phyloP scores from a whole-genome alignment of 352 stramenopile species.

The Globisporangium iwayamae region DNA sequence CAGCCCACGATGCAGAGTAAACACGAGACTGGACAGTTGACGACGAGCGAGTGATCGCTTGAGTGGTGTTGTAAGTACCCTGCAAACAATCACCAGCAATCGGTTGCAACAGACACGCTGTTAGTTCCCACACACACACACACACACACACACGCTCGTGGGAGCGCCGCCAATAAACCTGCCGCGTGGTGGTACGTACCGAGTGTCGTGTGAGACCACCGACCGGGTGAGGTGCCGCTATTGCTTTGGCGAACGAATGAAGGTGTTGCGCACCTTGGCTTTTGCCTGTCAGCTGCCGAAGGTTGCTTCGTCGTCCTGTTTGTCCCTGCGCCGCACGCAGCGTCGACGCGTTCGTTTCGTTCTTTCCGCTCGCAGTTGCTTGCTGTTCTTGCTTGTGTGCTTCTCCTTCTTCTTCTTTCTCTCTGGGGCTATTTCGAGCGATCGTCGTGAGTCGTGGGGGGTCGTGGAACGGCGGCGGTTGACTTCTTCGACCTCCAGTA shows the following conservation, averaged over 20 bases:
- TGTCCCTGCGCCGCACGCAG: neutral
- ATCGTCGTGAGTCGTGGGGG: neutral
- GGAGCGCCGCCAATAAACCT: neutral
- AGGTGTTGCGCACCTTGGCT: conserved; percentile 1
- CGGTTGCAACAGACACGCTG: neutral
- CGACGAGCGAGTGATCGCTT: neutral
- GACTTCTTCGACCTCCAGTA: neutral
- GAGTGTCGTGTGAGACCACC: conserved; percentile 4
- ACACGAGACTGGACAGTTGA: neutral
- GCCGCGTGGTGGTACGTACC: neutral
- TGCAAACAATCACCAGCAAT: neutral
- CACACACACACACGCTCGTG: neutral
- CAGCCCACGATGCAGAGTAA: neutral
- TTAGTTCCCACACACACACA: neutral
- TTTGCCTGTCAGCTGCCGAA: neutral
- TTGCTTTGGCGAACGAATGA: conserved; percentile 9
- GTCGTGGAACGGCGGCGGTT: neutral
- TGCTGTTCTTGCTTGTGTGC: neutral
- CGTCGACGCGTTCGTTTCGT: neutral
- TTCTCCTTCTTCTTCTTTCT: neutral
- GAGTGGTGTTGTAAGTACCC: conserved; percentile 5
- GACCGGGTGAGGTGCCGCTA: neutral
- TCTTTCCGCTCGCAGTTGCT: too few relatives aligned
- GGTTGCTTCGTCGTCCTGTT: neutral
- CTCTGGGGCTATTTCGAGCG: neutral